A percentile compares a stretch with the other conserved stretches of the same genome.
phyloP scores from a whole-genome alignment of 495 filamentous ascomycete species.

The Chaetomium tenue region DNA sequence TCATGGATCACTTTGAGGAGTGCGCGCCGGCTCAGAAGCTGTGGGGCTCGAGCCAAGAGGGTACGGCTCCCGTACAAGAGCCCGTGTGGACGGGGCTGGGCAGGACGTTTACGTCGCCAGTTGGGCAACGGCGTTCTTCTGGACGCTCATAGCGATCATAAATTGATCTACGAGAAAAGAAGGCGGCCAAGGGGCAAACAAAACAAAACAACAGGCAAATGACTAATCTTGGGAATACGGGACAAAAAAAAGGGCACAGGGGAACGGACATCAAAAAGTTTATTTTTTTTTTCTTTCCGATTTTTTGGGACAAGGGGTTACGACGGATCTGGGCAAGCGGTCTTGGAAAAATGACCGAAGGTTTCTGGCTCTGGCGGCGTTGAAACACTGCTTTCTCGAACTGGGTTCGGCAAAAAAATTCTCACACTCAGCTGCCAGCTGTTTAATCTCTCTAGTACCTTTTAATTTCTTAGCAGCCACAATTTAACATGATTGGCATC shows the following conservation, averaged over 20 bases:
- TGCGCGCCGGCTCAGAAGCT: constrained; percentile 7
- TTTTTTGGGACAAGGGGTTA: neutral
- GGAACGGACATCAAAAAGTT: constrained; percentile 4
- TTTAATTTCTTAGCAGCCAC: neutral
- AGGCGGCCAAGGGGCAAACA: too few relatives aligned
- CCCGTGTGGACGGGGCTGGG: constrained; percentile 7
- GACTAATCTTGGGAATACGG: neutral
- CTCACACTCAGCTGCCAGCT: neutral
- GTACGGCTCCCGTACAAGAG: constrained; percentile 5
- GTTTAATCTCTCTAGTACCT: neutral
- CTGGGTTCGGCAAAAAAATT: neutral
- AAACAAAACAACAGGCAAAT: neutral
- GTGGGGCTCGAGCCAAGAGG: constrained; percentile 8
- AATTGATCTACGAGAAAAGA: neutral
- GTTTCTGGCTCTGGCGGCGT: constrained; percentile 5
- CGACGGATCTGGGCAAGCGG: constrained; percentile 2
- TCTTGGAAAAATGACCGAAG: neutral
- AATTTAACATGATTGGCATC: constrained; percentile 1
- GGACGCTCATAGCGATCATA: neutral
- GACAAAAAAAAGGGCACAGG: neutral
- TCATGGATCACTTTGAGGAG: constrained; percentile 13
- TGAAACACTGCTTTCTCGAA: neutral
- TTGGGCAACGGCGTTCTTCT: constrained; percentile 6
- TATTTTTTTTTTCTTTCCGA: neutral
- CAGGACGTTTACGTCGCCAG: constrained; percentile 13